phyloP scores from a whole-genome alignment of 148 eudicot genomes.

The Oxyria digyna region DNA sequence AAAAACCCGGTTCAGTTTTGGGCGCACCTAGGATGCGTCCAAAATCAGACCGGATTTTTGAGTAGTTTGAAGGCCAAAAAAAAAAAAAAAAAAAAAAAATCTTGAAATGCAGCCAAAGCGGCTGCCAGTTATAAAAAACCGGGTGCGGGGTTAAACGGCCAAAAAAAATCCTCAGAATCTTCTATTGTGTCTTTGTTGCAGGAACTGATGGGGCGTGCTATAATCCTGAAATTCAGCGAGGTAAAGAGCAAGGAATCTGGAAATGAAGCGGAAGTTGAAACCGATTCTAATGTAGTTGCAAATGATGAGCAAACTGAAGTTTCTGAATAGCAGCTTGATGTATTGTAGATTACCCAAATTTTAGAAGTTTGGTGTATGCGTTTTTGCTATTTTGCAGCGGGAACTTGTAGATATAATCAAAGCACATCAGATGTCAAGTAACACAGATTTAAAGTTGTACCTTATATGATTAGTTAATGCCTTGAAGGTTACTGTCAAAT shows the following conservation, averaged over 20 bases:
- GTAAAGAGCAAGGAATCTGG: constrained; percentile 28
- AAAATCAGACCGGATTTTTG: no score
- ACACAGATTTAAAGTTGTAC: neutral
- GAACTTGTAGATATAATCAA: neutral
- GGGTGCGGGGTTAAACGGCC: no score
- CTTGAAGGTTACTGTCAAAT: neutral
- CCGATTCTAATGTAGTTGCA: constrained; percentile 17
- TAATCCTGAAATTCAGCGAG: constrained; percentile 51
- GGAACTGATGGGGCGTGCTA: constrained; percentile 71
- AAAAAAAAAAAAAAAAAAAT: no score
- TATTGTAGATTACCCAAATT: neutral
- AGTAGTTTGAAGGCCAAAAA: no score
- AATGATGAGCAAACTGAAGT: constrained; percentile 20
- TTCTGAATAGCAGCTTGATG: constrained; percentile 23
- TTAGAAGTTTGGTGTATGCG: neutral
- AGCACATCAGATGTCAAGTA: neutral
- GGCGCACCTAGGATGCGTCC: no score
- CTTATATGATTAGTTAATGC: neutral
- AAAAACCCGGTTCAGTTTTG: no score
- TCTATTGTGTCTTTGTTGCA: constrained; percentile 11
- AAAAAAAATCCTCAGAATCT: neutral
- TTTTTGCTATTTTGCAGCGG: neutral
- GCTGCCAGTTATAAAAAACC: no score
- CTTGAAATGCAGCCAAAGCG: no score
- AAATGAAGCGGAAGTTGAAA: constrained; percentile 21